These are phyloP conservation scores for Fusarium setosum DNA, from an alignment of 2,329 filamentous ascomycete genomes.

Conservation along the genomic window DNA sequence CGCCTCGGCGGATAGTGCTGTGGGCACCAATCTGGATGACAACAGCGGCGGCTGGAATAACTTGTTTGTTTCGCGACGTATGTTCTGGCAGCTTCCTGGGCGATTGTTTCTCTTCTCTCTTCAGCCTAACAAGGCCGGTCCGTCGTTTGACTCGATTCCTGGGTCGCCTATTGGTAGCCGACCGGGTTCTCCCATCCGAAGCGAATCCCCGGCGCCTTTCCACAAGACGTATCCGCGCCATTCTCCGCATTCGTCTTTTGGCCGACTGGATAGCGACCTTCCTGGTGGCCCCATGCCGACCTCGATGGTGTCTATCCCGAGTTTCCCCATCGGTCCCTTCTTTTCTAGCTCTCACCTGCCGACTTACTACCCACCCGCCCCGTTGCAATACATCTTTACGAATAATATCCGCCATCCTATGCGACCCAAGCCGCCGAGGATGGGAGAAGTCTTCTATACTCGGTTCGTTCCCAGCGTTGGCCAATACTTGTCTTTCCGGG, in stretches of 20 bases:
- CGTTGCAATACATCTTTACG: constrained; percentile 83
- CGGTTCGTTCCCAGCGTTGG: constrained; percentile 84
- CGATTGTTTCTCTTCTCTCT: constrained; percentile 90
- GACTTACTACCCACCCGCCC: constrained; percentile 88
- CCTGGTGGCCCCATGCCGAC: constrained; percentile 53
- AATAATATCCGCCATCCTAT: constrained; percentile 86
- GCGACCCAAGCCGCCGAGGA: constrained; percentile 86
- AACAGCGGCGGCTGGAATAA: constrained; percentile 75
- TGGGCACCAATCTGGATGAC: constrained; percentile 73
- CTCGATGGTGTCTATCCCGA: constrained; percentile 46
- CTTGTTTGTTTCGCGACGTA: constrained; percentile 84
- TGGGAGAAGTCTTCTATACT: constrained; percentile 92
- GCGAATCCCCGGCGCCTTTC: constrained; percentile 39
- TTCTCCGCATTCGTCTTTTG: constrained; percentile 41
- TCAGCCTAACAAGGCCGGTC: constrained; percentile 63
- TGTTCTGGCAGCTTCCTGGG: constrained; percentile 94
- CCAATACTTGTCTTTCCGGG: constrained; percentile 90
- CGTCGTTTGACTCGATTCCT: constrained; percentile 50
- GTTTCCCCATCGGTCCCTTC: constrained; percentile 74
- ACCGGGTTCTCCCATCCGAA: constrained; percentile 61
- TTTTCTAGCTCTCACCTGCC: constrained; percentile 86
- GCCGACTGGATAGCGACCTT: constrained; percentile 49
- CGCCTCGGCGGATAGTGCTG: constrained; percentile 77
- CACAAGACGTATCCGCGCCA: constrained; percentile 42
- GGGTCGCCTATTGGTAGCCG: constrained; percentile 65